Evolutionary conservation across 208 protist species (phyloP).

Genomic region (Polymyxa betae): DNA sequence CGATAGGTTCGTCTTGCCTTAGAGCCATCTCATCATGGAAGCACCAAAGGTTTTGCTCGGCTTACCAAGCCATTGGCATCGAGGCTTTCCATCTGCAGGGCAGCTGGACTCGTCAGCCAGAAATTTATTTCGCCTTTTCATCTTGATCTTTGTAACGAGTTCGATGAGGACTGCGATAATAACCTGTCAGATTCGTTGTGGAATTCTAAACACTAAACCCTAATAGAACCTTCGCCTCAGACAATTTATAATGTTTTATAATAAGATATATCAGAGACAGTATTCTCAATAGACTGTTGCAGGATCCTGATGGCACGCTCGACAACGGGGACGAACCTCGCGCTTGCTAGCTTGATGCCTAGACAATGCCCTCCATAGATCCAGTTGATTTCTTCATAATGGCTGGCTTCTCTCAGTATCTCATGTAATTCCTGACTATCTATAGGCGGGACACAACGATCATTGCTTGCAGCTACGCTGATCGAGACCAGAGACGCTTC

Average conservation of each 20-base stretch:
- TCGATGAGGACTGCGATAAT: no score
- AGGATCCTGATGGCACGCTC: neutral
- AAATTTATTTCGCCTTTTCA: no score
- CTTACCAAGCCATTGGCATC: neutral
- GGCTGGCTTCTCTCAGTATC: neutral
- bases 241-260: no score
- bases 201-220: no score
- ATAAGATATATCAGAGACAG: neutral
- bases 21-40: neutral
- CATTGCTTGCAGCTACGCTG: neutral
- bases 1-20: neutral
- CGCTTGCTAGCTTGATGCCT: neutral
- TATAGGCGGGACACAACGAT: neutral
- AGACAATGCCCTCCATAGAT: neutral
- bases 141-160: no score
- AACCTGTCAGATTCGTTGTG: no score
- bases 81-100: neutral
- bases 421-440: conserved; percentile 47
- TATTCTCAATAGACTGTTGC: neutral
- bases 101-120: no score
- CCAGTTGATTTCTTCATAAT: neutral
- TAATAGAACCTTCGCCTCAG: no score
- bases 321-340: conserved; percentile 21
- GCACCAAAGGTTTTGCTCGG: neutral
- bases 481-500: neutral